Evolutionary conservation across 768 basidiomycete genomes (phyloP), one percentile per base, ranked within the genome.

Genomic region (Russula abietina): DNA sequence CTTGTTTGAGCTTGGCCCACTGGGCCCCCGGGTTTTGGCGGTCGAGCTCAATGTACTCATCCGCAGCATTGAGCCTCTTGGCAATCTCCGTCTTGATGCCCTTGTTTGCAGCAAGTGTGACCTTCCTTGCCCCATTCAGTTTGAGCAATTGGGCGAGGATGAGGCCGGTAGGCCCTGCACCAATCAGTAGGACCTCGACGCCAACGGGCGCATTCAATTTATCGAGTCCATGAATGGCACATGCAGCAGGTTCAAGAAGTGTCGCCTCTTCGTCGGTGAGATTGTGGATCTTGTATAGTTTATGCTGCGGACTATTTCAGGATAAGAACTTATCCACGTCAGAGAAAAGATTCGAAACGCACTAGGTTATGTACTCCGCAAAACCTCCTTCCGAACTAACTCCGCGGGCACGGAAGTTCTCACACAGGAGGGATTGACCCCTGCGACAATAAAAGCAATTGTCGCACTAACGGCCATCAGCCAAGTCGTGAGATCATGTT

Each of bases 91-190:
- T 92, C 80, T 96, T 95, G 71, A 93, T 82, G 46, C 92, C 92
- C 73, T 91, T 90, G 76, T 93, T 93, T 33, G 89, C 89, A 1
- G 91, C 93, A 61, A 96, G 85, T 57, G 90, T 89, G 60, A 94
- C 83, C 62, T 82, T 81, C 26, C 81, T 76, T 17, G 93, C 93
- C 49, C 93, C 93, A 71, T 93, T 94, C 48, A 90, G 78, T 74
- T 91, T 93, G 63, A 95, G 78, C 26, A 96, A 79, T 72, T 95
- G 93, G 0, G 92, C 86, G 50, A 96, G 83, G 65, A 94, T 91
- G 39, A 95, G 81, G n/a, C 93, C 89, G 4, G 93, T 95, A 0
- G 93, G 92, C 14, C 93, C 93, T n/a, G 93, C 89, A 55, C 93
- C 93, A 51, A 94, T 80, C 39, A 95, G 77, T 57, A 96, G 83